Conservation (phyloP, 495 filamentous ascomycete genomes). For the Aspergillus cavernicola region DNA sequence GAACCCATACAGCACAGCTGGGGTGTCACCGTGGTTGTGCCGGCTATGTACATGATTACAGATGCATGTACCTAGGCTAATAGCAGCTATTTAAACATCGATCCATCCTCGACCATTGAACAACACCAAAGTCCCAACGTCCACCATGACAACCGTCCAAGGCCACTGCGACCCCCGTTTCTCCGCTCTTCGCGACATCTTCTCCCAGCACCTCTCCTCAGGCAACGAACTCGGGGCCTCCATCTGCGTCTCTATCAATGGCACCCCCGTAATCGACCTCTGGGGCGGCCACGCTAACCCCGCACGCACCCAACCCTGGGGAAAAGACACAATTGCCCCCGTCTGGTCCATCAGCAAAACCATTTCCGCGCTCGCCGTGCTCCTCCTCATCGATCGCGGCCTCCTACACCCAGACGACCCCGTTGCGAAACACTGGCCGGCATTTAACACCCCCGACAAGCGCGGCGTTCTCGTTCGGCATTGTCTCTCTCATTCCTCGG, state of each 20-base stretch:
- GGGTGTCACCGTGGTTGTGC: no score
- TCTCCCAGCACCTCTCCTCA: slow-evolving; percentile 23
- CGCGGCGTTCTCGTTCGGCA: slow-evolving; percentile 38
- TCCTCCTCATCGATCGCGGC: slow-evolving; percentile 40
- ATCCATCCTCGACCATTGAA: no score
- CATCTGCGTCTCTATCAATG: slow-evolving; percentile 39
- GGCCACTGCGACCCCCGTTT: slow-evolving; percentile 38
- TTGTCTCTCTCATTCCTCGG: slow-evolving; percentile 38
- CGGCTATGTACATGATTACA: no score
- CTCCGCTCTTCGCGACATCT: slow-evolving; percentile 25
- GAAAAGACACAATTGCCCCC: slow-evolving; percentile 33
- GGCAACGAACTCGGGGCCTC: slow-evolving; percentile 42
- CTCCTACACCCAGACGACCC: slow-evolving; percentile 33
- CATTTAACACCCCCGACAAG: slow-evolving; percentile 41
- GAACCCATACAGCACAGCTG: no score
- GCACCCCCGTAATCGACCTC: slow-evolving; percentile 41
- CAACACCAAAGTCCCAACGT: background rate
- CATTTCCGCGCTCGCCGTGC: slow-evolving; percentile 33
- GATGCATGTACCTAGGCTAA: no score
- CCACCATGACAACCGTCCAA: slow-evolving; percentile 29
- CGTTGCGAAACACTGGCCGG: slow-evolving; percentile 44
- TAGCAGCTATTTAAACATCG: no score
- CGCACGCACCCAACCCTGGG: slow-evolving; percentile 30
- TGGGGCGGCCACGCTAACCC: slow-evolving; percentile 41
- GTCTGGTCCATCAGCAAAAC: slow-evolving; percentile 44